Percentiles rank a stretch among this genome's conserved stretches.
These are phyloP conservation scores for Globisporangium nunn DNA, from an alignment of 352 stramenopile species.

Conservation along the genomic window DNA sequence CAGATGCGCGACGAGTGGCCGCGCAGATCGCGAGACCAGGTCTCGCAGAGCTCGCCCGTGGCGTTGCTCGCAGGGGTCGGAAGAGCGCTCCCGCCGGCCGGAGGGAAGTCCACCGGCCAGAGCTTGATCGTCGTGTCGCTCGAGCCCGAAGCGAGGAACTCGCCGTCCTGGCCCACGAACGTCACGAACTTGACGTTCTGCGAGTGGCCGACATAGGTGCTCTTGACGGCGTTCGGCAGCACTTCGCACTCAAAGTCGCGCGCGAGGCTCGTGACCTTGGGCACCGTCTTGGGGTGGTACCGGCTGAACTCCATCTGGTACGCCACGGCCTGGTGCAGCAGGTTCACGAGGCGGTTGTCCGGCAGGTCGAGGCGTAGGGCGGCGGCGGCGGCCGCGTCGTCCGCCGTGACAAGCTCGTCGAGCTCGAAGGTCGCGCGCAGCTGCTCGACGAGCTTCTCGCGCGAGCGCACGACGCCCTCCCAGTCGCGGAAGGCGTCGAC, in stretches of 20 bases:
- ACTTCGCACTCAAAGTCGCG: slow-evolving; percentile 86
- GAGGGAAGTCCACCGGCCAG: slow-evolving; percentile 64
- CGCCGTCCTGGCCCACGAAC: slow-evolving; percentile 79
- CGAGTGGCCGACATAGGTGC: slow-evolving; percentile 76
- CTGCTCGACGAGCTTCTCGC: slow-evolving; percentile 83
- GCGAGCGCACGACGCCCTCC: slow-evolving; percentile 68
- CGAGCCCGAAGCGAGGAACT: slow-evolving; percentile 76
- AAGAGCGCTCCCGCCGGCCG: slow-evolving; percentile 1
- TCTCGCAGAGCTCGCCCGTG: slow-evolving; percentile 40
- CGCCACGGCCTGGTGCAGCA: slow-evolving; percentile 80
- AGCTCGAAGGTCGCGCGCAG: slow-evolving; percentile 76
- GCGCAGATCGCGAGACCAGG: slow-evolving; percentile 53
- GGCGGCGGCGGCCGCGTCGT: slow-evolving; percentile 18
- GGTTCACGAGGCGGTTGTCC: slow-evolving; percentile 67
- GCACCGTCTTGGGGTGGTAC: slow-evolving; percentile 81
- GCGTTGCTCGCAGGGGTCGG: slow-evolving; percentile 3
- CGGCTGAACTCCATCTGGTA: slow-evolving; percentile 90
- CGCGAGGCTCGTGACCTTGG: slow-evolving; percentile 77
- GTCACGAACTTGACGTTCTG: slow-evolving; percentile 88
- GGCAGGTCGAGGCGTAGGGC: slow-evolving; percentile 33
- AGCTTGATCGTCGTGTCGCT: slow-evolving; percentile 85
- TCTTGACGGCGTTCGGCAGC: slow-evolving; percentile 80
- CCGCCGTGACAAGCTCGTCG: slow-evolving; percentile 56
- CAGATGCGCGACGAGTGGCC: slow-evolving; percentile 82
- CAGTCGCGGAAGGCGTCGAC: slow-evolving; percentile 81